Base-by-base conservation (phyloP, 768 basidiomycete species). In the Pleurotus tuoliensis region DNA sequence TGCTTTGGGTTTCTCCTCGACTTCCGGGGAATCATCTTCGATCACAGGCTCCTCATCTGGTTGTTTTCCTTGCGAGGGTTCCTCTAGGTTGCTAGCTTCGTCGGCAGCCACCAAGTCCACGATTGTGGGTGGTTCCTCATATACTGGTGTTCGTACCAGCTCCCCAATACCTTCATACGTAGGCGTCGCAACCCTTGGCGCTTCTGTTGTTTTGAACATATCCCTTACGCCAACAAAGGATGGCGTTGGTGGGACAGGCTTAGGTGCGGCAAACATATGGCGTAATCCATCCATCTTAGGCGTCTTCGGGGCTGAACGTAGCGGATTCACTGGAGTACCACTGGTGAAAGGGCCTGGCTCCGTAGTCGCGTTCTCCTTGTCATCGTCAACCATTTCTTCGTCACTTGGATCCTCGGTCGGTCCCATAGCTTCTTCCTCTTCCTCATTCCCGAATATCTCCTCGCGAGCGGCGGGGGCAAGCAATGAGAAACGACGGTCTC, bases 361-460 rank as follows among this genome's bases (percentile, higher is more conserved):
- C 22, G 47, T 48, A 18, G 8, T 24, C 5, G 47, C 15, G 30
- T 52, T 48, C 15, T 56, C 49, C 30, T 41, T 52, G 43, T 62
- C 58, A 18, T 43, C 56, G 5, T 47, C 25, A 34, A 12, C 13
- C n/a, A 47, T 56, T n/a, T 46, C 41, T 43, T 41, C 49, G 22
- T 50, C 57, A 18, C 48, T 34, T 24, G n/a, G 57, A 15, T 59
- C 59, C 12, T 59, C 61, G 55, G 67, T 66, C 27, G 56, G 69
- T 15, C 56, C 63, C 7, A 69, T 66, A 16, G 71, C 72, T 5
- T 53, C 49, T 43, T 73, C 59, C 67, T 50, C 30, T n/a, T 50
- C 30, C 9, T 12, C 27, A 50, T 15, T 50, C 11, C 51, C 51
- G 24, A 39, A 52, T n/a, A 52, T 41, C 13, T 52, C 51, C 18